Base-by-base conservation (phyloP, 106 monocot species). In the Allium fistulosum region DNA sequence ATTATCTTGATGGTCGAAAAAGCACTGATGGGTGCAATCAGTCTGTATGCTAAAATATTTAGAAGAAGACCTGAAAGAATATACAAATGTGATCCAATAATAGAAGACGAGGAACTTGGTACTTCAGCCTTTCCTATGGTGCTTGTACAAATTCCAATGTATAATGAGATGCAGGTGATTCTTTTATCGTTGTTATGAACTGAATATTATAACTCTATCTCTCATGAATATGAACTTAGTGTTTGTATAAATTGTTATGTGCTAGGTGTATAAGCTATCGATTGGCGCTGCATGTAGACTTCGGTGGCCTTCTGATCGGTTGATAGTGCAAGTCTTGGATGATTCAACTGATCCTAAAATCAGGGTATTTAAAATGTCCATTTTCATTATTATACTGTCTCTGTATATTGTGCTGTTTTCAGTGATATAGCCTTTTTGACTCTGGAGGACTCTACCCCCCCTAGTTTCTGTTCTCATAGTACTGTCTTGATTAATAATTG, bases 321-420 rank as follows among this genome's bases (percentile, higher is more conserved):
- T 88, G 48, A 84, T 81, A 48, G 62, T 88, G 37, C 81, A 88
- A 74, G 84, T 88, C 58, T 71, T 88, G 37, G 88, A 88, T 62
- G 88, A 88, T 69, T 88, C 88, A 12, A 88, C 88, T 22, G 88
- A 88, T 48, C 59, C 65, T 50, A 28, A 68, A 12, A 65, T 81
- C 45, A 78, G 73, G 85, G 85, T 81, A 61, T 60, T n/a, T 28
- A n/a, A 45, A 16, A 7, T n/a, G 8, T 37, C 13, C 10, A 12
- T 9, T 62, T 62, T 37, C 46, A 10, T 13, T 61, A 8, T 58
- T 58, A 8, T 58, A 10, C 18, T 14, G 2, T 37, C 37, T 37
- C 37, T 37, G 37, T 5, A 37, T 4, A 37, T 5, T 37, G 37
- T 1, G 37, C 37, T 37, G 2, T 37, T 37, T 37, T 37, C 2